Evolutionary conservation across 139 green algal genomes (phyloP).

Genomic region (Gonium pectorale): DNA sequence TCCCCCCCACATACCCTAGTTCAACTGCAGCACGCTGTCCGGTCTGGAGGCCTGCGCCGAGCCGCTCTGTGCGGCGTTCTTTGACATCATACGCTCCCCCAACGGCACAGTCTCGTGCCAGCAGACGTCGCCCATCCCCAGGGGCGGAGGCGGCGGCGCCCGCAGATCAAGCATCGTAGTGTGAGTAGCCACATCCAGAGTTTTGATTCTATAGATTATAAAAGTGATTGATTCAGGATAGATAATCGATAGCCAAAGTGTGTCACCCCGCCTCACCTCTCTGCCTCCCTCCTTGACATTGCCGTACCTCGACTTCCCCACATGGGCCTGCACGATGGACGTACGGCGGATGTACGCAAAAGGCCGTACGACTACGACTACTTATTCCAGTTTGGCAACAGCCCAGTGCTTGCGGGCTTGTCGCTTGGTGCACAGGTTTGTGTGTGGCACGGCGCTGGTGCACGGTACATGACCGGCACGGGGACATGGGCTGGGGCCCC

Average conservation of each 20-base stretch:
- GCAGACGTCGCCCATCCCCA: constrained; percentile 1
- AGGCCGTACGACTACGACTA: constrained; percentile 31
- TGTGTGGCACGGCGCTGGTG: too few relatives aligned
- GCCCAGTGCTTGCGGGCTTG: neutral
- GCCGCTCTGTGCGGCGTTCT: constrained; percentile 28
- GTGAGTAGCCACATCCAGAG: too few relatives aligned
- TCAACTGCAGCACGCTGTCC: constrained; percentile 23
- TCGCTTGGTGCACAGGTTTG: constrained; percentile 34
- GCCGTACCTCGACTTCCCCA: too few relatives aligned
- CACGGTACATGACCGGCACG: neutral
- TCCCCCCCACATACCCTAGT: neutral
- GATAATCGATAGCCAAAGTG: too few relatives aligned
- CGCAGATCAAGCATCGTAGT: neutral
- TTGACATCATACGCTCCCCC: neutral
- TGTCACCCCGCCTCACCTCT: too few relatives aligned
- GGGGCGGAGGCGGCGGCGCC: neutral
- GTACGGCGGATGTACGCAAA: neutral
- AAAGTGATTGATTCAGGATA: too few relatives aligned
- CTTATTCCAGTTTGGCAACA: constrained; percentile 43
- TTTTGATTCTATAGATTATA: too few relatives aligned
- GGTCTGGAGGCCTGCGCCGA: constrained; percentile 34
- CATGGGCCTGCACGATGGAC: too few relatives aligned
- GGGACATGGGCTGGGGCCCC: too few relatives aligned
- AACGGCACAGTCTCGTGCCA: constrained; percentile 1
- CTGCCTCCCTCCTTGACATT: too few relatives aligned